A percentile compares a stretch with the other conserved stretches of the same genome.
Evolutionary conservation across 345 rosid genomes (phyloP).

Genomic region (Odontarrhena argentea): DNA sequence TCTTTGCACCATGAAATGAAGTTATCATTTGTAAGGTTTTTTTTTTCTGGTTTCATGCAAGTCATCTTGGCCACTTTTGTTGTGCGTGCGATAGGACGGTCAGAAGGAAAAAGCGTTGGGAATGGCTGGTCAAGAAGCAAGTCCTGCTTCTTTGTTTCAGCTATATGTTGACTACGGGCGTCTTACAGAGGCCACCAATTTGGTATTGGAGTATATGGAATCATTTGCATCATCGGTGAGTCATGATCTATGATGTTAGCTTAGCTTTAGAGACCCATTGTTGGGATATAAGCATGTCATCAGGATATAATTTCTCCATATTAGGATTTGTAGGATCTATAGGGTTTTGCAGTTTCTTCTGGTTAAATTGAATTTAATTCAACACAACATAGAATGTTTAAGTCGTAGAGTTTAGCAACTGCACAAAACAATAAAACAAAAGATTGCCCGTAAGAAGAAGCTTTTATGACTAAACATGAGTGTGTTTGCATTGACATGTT

Average conservation of each 20-base stretch:
- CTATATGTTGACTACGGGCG: conserved; percentile 76
- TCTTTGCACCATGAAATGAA: conserved; percentile 8
- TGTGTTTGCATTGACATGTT: conserved; percentile 2
- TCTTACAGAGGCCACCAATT: conserved; percentile 77
- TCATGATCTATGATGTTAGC: conserved; percentile 15
- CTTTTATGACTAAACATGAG: conserved; percentile 1
- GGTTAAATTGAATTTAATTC: conserved; percentile 6
- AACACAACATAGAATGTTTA: conserved; percentile 1
- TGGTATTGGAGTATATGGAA: conserved; percentile 73
- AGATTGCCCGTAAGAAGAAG: neutral
- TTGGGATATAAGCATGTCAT: conserved; percentile 14
- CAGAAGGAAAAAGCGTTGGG: conserved; percentile 67
- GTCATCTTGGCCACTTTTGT: conserved; percentile 24
- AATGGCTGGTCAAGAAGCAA: conserved; percentile 79
- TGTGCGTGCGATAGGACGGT: conserved; percentile 50
- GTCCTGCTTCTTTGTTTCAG: conserved; percentile 77
- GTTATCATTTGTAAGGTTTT: conserved; percentile 15
- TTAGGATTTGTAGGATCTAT: conserved; percentile 9
- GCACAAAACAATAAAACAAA: conserved; percentile 20
- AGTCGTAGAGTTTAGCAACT: conserved; percentile 10
- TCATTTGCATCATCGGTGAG: conserved; percentile 77
- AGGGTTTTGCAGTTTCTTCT: conserved; percentile 11
- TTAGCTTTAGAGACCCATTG: conserved; percentile 12
- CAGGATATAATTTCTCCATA: neutral
- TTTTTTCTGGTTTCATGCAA: conserved; percentile 25